Conservation (phyloP, 2,329 filamentous ascomycete genomes). For the Aspergillus ustus region DNA sequence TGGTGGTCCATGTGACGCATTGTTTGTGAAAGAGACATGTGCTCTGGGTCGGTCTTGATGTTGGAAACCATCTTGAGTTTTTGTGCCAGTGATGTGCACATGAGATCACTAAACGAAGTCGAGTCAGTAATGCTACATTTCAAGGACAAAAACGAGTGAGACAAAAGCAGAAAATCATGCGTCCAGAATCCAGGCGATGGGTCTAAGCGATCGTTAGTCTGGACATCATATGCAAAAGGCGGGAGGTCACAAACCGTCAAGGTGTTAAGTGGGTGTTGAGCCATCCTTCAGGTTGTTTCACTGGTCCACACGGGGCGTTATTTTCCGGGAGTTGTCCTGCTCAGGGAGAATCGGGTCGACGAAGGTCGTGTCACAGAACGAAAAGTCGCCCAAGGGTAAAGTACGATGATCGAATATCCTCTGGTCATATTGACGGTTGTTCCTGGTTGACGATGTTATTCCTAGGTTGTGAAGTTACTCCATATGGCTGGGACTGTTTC, state of each 20-base stretch:
- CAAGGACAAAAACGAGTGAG: conserved; percentile 17
- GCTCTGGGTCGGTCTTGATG: conserved; percentile 42
- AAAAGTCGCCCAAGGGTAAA: not conserved
- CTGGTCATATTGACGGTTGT: not conserved
- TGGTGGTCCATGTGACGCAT: conserved; percentile 38
- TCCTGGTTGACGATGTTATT: conserved; percentile 1
- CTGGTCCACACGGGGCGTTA: conserved; percentile 15
- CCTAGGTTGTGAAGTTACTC: not conserved
- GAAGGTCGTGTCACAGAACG: not conserved
- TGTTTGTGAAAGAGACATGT: conserved; percentile 41
- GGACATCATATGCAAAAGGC: not conserved
- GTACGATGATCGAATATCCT: not conserved
- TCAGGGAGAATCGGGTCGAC: not conserved
- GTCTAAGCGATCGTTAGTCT: conserved; percentile 10
- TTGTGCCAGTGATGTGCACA: conserved; percentile 25
- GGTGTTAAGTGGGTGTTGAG: not conserved
- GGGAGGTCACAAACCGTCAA: conserved; percentile 9
- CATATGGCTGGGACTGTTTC: conserved; percentile 14
- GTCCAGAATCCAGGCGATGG: conserved; percentile 25
- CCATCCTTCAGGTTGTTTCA: not conserved
- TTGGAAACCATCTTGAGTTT: conserved; percentile 44
- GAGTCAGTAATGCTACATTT: conserved; percentile 39
- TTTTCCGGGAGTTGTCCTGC: not conserved
- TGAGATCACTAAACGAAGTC: conserved; percentile 35
- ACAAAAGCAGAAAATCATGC: conserved; percentile 21